Conservation (phyloP, 257 asterid genomes). For the Petunia secreta region DNA sequence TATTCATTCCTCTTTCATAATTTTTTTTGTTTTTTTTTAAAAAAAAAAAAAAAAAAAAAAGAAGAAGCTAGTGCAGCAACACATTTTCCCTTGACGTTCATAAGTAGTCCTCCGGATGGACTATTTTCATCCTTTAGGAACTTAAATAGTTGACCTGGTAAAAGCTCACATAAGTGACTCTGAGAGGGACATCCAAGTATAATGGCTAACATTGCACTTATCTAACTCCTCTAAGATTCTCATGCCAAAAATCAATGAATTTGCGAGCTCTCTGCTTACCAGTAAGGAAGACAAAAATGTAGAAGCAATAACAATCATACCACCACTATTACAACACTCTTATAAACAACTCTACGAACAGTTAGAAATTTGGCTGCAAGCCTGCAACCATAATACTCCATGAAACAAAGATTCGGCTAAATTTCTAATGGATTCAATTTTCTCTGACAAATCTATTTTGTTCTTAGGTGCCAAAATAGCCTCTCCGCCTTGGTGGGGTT, state of each 20-base stretch:
- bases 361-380: not conserved
- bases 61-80: not conserved
- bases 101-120: not conserved
- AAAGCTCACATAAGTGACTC: not conserved
- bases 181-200: not conserved
- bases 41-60: slow-evolving; percentile 13
- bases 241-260: not conserved
- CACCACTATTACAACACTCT: not conserved
- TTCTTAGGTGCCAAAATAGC: too few species aligned
- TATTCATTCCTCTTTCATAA: not conserved
- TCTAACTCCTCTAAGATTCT: not conserved
- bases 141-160: slow-evolving; percentile 12
- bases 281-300: not conserved
- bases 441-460: too few species aligned
- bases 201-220: not conserved
- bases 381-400: too few species aligned
- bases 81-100: not conserved
- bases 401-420: too few species aligned
- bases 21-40: not conserved
- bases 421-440: too few species aligned
- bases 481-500: too few species aligned
- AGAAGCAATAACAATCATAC: not conserved
- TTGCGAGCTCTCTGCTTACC: not conserved
- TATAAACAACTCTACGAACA: not conserved
- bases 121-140: not conserved